Evolutionary conservation across 441 rosid species (phyloP).

Genomic region (Rhodomyrtus psidioides): DNA sequence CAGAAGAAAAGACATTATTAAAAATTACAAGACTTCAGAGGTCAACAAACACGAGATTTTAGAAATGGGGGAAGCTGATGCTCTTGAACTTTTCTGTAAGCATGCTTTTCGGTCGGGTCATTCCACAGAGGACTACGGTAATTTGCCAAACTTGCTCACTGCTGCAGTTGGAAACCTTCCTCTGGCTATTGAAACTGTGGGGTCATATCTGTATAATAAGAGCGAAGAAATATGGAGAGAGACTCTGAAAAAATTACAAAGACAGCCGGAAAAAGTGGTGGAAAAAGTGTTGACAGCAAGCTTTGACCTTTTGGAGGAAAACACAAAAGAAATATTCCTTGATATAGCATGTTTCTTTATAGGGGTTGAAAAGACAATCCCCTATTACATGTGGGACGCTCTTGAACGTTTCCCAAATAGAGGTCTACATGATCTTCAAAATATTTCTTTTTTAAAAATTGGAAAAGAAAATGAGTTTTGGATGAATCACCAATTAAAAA

Average conservation of each 20-base stretch:
- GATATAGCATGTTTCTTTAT: not conserved
- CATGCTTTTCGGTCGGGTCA: not conserved
- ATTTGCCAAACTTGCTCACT: accelerated
- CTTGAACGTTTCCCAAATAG: accelerated
- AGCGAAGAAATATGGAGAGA: not conserved
- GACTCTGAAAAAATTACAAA: not conserved
- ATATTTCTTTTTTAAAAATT: not conserved
- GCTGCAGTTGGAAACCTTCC: not conserved
- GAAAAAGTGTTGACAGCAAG: not conserved
- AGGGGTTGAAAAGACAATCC: not conserved
- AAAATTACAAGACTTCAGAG: too few species aligned
- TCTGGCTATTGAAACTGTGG: not conserved
- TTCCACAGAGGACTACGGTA: not conserved
- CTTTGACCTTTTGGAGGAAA: not conserved
- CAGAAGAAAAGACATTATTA: accelerated
- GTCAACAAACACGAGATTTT: too few species aligned
- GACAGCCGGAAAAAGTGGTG: accelerated
- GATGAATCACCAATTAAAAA: not conserved
- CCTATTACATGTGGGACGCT: not conserved
- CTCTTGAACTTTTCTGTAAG: not conserved
- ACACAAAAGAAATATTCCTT: not conserved
- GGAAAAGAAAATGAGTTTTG: not conserved
- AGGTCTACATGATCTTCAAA: not conserved
- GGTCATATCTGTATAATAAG: not conserved
- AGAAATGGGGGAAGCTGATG: accelerated